Conservation (phyloP, 108 stramenopile species). For the Cyclotella atomus region DNA sequence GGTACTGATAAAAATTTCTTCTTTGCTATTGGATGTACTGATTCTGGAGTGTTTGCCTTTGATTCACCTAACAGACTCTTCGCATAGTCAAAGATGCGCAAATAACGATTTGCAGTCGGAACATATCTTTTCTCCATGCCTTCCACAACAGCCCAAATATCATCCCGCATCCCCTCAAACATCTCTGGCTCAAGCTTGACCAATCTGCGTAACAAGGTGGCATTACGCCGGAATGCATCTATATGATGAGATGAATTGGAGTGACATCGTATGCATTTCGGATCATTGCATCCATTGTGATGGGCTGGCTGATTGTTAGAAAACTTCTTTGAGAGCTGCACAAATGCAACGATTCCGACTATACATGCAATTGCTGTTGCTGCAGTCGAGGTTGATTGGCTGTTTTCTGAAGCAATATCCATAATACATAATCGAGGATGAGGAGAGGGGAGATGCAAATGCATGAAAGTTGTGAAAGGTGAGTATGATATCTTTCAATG, state of each 20-base stretch:
- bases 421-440: no score
- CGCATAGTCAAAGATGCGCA: no score
- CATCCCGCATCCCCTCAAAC: slow-evolving; percentile 33
- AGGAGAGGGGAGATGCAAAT: no score
- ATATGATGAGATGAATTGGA: slow-evolving; percentile 29
- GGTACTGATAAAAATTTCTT: neutral
- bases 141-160: slow-evolving; percentile 24
- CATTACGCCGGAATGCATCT: slow-evolving; percentile 28
- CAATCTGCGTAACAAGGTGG: slow-evolving; percentile 31
- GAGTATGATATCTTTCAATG: no score
- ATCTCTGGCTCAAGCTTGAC: slow-evolving; percentile 40
- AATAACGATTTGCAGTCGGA: no score
- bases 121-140: slow-evolving; percentile 7
- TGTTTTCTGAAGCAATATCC: no score
- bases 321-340: neutral
- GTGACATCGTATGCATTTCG: slow-evolving; percentile 48
- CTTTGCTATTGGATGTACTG: neutral
- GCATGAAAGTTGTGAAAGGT: no score
- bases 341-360: neutral
- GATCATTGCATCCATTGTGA: slow-evolving; percentile 39
- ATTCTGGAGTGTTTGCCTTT: neutral
- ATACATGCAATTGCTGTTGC: neutral
- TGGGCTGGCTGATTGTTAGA: neutral
- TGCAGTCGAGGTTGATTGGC: neutral
- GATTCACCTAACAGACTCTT: no score